Conservation (phyloP, 1,284 basidiomycete species). For the Ceratobasidium papillatum region DNA sequence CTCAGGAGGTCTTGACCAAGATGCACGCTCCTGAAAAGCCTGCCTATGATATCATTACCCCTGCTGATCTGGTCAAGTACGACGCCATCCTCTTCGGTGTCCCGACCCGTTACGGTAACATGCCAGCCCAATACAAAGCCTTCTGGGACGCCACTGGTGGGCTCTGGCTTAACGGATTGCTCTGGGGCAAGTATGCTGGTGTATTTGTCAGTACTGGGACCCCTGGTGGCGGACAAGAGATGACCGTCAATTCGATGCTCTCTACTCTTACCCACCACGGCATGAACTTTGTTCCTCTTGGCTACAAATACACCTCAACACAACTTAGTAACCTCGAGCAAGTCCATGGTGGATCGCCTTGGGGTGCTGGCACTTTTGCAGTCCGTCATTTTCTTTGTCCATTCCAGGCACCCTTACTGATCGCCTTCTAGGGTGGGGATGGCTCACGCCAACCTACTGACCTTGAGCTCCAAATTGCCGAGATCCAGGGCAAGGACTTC, state of each 20-base stretch:
- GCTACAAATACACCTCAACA: slow-evolving; percentile 68
- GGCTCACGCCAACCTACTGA: slow-evolving; percentile 69
- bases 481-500: slow-evolving; percentile 71
- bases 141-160: slow-evolving; percentile 85
- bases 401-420: background rate
- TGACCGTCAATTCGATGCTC: slow-evolving; percentile 69
- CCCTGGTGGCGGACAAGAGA: slow-evolving; percentile 77
- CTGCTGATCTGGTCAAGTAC: slow-evolving; percentile 69
- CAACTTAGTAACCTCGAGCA: slow-evolving; percentile 68
- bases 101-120: slow-evolving; percentile 79
- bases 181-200: slow-evolving; percentile 81
- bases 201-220: slow-evolving; percentile 63
- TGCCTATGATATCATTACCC: slow-evolving; percentile 75
- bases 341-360: slow-evolving; percentile 80
- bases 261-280: slow-evolving; percentile 86
- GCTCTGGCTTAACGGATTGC: slow-evolving; percentile 75
- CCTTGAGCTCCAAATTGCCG: slow-evolving; percentile 72
- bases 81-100: slow-evolving; percentile 72
- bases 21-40: slow-evolving; percentile 63
- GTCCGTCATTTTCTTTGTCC: slow-evolving; percentile 52
- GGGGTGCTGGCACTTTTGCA: slow-evolving; percentile 66
- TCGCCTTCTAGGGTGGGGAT: slow-evolving; percentile 54
- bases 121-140: slow-evolving; percentile 74
- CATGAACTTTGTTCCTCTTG: slow-evolving; percentile 80
- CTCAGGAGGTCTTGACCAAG: slow-evolving; percentile 76